Conservation (phyloP, 805 yeast species). For the Yamadazyma laniorum region DNA sequence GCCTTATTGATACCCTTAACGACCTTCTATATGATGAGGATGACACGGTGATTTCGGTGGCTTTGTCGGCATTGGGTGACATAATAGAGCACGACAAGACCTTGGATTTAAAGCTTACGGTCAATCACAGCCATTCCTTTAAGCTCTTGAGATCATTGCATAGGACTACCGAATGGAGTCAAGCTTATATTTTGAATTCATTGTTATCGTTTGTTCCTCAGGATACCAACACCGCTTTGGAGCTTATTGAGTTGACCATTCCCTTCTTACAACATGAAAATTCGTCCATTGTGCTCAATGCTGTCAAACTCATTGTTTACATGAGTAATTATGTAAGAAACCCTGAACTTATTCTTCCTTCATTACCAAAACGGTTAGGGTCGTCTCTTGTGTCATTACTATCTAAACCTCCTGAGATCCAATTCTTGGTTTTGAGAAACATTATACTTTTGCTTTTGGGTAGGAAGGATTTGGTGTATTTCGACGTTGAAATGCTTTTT, state of each 20-base stretch:
- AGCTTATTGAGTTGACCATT: conserved; percentile 59
- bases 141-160: conserved; percentile 34
- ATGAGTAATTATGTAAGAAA: conserved; percentile 65
- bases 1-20: conserved; percentile 50
- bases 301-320: conserved; percentile 71
- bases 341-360: conserved; percentile 54
- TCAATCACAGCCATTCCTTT: conserved; percentile 47
- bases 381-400: conserved; percentile 66
- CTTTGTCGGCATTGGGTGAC: conserved; percentile 63
- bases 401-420: conserved; percentile 77
- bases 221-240: conserved; percentile 59
- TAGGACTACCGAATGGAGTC: conserved; percentile 67
- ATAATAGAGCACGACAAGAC: conserved; percentile 57
- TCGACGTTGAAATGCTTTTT: conserved; percentile 79
- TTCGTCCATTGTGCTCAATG: conserved; percentile 75
- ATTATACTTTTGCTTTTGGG: conserved; percentile 71
- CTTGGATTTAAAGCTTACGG: conserved; percentile 43
- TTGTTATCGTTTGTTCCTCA: conserved; percentile 72
- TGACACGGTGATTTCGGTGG: conserved; percentile 65
- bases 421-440: conserved; percentile 78
- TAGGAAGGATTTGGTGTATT: conserved; percentile 53
- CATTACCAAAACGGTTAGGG: conserved; percentile 57
- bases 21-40: conserved; percentile 54
- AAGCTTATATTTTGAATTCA: conserved; percentile 61
- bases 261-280: conserved; percentile 80